Percentiles rank a stretch among this genome's conserved stretches.
Evolutionary conservation across 1,284 basidiomycete genomes (phyloP).

Genomic region (Austroboletus rostrupii): DNA sequence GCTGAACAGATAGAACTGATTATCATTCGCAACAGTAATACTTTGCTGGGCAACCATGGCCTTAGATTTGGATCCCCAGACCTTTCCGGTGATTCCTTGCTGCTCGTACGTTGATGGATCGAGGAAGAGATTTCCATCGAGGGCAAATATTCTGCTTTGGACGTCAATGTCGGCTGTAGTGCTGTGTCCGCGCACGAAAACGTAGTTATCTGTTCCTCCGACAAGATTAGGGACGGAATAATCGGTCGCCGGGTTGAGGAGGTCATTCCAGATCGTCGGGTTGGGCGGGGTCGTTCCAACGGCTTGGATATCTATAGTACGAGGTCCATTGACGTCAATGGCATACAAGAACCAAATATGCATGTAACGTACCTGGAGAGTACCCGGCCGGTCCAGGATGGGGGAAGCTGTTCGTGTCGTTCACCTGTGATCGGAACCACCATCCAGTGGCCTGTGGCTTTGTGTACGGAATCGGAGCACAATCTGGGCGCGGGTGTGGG

Average conservation of each 20-base stretch:
- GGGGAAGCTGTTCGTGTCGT: constrained; percentile 10
- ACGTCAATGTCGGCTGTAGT: constrained; percentile 10
- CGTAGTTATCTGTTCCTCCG: constrained; percentile 4
- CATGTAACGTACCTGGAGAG: constrained; percentile 5
- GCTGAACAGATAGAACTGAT: constrained; percentile 11
- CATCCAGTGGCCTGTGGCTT: constrained; percentile 12
- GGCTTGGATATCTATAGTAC: constrained; percentile 8
- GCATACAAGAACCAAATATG: neutral
- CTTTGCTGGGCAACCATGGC: constrained; percentile 1
- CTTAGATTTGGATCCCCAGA: neutral
- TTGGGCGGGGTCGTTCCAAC: constrained; percentile 4
- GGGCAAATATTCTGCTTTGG: constrained; percentile 3
- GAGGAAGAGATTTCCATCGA: neutral
- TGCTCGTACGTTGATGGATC: constrained; percentile 1
- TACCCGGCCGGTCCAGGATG: neutral
- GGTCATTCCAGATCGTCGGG: neutral
- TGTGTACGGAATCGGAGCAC: constrained; percentile 6
- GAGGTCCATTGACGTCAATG: neutral
- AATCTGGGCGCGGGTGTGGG: neutral
- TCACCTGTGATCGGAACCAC: constrained; percentile 7
- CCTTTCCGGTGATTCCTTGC: neutral
- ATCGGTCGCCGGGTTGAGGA: constrained; percentile 6
- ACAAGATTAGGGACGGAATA: neutral
- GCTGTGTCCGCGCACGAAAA: constrained; percentile 16
- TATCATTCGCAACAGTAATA: neutral